phyloP scores from a whole-genome alignment of 345 rosid species.

The Pelargonium nanum region DNA sequence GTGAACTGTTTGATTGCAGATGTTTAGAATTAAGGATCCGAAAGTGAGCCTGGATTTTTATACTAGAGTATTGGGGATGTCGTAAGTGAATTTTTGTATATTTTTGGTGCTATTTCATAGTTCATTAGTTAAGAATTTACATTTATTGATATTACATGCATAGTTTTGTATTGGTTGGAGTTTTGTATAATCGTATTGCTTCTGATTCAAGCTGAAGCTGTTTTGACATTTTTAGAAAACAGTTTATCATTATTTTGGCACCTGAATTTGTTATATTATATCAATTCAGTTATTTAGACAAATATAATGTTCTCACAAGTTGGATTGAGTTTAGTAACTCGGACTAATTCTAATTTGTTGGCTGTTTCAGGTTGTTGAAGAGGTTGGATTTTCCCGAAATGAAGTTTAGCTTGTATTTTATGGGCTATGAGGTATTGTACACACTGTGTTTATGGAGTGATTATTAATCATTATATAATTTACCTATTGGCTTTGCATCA shows the following conservation, averaged over 20 bases:
- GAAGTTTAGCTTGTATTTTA: constrained; percentile 82
- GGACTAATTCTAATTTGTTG: not conserved
- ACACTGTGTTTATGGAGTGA: too few relatives aligned
- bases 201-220: too few relatives aligned
- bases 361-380: constrained; percentile 63
- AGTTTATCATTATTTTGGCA: too few relatives aligned
- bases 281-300: not conserved
- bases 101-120: not conserved
- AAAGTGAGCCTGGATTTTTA: constrained; percentile 79
- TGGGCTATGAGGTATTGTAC: constrained; percentile 72
- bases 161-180: too few relatives aligned
- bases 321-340: not conserved
- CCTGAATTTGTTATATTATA: too few relatives aligned
- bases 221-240: too few relatives aligned
- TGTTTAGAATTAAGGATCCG: constrained; percentile 93
- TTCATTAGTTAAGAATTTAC: too few relatives aligned
- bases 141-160: too few relatives aligned
- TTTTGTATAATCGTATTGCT: too few relatives aligned
- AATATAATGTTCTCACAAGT: not conserved
- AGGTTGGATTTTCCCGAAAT: constrained; percentile 79
- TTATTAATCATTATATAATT: too few relatives aligned
- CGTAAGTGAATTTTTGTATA: constrained; percentile 39
- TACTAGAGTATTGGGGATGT: constrained; percentile 87
- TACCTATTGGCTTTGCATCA: not conserved
- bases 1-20: constrained; percentile 28